These are phyloP conservation scores for Hansenula sp. DNA, from an alignment of 1,139 yeast species.

Conservation along the genomic window DNA sequence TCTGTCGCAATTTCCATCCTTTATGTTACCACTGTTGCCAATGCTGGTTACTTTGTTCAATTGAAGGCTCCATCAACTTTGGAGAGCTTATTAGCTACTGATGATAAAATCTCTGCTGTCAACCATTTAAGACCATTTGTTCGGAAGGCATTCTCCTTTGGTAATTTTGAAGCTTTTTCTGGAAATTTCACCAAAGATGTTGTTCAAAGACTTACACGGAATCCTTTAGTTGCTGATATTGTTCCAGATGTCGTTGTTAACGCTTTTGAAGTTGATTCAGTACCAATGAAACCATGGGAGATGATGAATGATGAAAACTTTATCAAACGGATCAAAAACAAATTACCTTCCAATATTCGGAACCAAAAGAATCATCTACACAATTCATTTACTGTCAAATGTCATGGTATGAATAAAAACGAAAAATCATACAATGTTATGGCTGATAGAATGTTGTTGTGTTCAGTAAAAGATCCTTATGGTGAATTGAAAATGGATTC, in stretches of 20 bases:
- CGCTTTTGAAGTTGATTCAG: constrained; percentile 35
- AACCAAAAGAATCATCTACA: too few species aligned
- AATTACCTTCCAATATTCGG: too few species aligned
- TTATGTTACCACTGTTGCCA: constrained; percentile 4
- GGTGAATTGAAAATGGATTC: too few species aligned
- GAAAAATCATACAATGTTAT: too few species aligned
- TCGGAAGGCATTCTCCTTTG: constrained; percentile 47
- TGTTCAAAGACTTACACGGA: constrained; percentile 40
- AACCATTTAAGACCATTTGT: constrained; percentile 41
- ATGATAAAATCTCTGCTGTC: constrained; percentile 23
- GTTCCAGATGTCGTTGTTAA: constrained; percentile 53
- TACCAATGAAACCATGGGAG: too few species aligned
- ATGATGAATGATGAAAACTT: too few species aligned
- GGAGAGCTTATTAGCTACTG: constrained; percentile 33
- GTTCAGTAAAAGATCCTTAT: too few species aligned
- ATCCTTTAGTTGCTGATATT: constrained; percentile 50
- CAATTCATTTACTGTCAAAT: too few species aligned
- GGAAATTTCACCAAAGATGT: constrained; percentile 51
- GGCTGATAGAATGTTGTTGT: too few species aligned
- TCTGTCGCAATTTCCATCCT: too few species aligned
- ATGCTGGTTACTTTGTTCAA: constrained; percentile 29
- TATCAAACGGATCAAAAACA: too few species aligned
- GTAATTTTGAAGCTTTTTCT: constrained; percentile 58
- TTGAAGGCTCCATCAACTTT: constrained; percentile 34
- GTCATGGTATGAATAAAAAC: too few species aligned